These are phyloP conservation scores for Aspergillus haitiensis DNA, from an alignment of 495 filamentous ascomycete genomes.

Conservation along the genomic window DNA sequence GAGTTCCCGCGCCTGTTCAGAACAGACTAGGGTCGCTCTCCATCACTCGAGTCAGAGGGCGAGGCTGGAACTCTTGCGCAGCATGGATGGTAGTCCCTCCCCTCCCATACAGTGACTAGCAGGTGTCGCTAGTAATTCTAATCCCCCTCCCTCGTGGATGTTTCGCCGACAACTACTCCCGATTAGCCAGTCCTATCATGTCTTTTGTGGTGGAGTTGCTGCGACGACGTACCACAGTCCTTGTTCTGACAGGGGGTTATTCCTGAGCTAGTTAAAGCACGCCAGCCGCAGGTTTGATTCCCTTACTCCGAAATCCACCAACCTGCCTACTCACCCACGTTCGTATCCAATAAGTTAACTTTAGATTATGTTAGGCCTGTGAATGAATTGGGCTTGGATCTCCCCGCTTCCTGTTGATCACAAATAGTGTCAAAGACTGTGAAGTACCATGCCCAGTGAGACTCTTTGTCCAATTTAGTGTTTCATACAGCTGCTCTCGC, in stretches of 20 bases:
- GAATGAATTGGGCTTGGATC: conserved; percentile 29
- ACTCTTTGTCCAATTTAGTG: conserved; percentile 21
- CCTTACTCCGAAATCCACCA: conserved; percentile 27
- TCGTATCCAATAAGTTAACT: conserved; percentile 30
- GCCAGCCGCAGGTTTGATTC: conserved; percentile 26
- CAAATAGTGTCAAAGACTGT: conserved; percentile 23
- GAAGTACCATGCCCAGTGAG: conserved; percentile 18
- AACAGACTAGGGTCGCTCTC: conserved; percentile 11
- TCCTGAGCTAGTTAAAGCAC: conserved; percentile 28
- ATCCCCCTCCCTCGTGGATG: conserved; percentile 27
- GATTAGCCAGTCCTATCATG: conserved; percentile 23
- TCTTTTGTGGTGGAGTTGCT: conserved; percentile 26
- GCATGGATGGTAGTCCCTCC: conserved; percentile 17
- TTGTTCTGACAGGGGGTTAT: conserved; percentile 27
- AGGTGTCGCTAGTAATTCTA: conserved; percentile 24
- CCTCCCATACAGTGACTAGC: conserved; percentile 23
- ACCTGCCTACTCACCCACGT: conserved; percentile 21
- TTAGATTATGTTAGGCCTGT: conserved; percentile 24
- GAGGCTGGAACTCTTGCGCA: conserved; percentile 22
- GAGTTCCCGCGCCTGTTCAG: conserved; percentile 20
- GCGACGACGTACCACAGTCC: conserved; percentile 29
- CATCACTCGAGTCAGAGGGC: conserved; percentile 20
- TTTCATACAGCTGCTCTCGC: conserved; percentile 20
- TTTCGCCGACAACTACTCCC: conserved; percentile 26
- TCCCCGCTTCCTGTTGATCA: conserved; percentile 29